phyloP scores from a whole-genome alignment of 768 basidiomycete genomes.

The Obba rivulosa region DNA sequence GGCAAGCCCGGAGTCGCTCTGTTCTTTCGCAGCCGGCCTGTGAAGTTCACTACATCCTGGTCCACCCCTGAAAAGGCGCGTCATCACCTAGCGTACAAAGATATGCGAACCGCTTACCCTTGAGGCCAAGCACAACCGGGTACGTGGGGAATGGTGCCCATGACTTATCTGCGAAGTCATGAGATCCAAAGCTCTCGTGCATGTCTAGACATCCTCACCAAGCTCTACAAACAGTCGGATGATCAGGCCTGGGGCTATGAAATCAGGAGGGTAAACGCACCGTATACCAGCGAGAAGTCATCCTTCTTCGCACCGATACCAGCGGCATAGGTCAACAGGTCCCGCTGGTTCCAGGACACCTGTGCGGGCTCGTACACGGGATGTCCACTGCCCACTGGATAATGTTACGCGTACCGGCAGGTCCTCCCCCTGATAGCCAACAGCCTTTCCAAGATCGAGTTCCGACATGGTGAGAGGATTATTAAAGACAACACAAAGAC shows the following conservation, averaged over 20 bases:
- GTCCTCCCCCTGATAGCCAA: constrained; percentile 50
- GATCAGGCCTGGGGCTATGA: neutral
- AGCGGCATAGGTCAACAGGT: constrained; percentile 71
- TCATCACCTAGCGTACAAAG: neutral
- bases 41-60: constrained; percentile 68
- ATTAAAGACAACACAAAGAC: neutral
- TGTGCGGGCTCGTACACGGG: constrained; percentile 21
- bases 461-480: constrained; percentile 33
- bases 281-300: constrained; percentile 68
- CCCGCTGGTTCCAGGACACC: constrained; percentile 84
- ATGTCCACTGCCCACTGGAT: too few relatives aligned
- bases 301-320: constrained; percentile 79
- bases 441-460: constrained; percentile 57
- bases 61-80: constrained; percentile 36
- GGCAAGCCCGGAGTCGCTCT: constrained; percentile 60
- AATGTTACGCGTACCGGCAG: constrained; percentile 41
- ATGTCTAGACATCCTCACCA: constrained; percentile 10
- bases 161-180: constrained; percentile 41
- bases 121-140: constrained; percentile 73
- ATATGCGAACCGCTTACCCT: constrained; percentile 35
- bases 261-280: too few relatives aligned
- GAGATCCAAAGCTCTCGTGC: neutral
- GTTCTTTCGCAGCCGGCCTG: constrained; percentile 35
- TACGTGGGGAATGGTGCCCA: constrained; percentile 83
- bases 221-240: constrained; percentile 17